Evolutionary conservation across 148 eudicot species (phyloP), one percentile per base, ranked within the genome.

Genomic region (Rhododendron mucronatum): DNA sequence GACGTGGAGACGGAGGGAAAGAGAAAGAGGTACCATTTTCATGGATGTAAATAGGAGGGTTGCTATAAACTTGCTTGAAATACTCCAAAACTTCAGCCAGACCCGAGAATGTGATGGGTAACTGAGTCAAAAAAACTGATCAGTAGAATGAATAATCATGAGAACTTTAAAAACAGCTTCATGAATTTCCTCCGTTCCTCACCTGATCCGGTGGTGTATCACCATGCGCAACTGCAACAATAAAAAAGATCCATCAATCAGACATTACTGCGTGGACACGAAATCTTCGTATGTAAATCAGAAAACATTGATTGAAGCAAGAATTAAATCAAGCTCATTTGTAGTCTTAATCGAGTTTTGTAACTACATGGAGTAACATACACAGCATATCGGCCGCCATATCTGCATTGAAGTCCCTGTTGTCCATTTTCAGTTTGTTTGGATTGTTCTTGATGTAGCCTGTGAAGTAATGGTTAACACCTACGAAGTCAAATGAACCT

Each of bases 401-500:
- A 57, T 95, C 98, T 0, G 88, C 92, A 28, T 13, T 12, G 39
- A 81, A 84, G 80, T 92, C 96, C 82, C 93, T 89, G 55, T 50
- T 73, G 18, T 89, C 45, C 57, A n/a, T 51, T 80, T 86, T 30
- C 30, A 88, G 87, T 30, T 26, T 57, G 82, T 18, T 81, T 18
- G 95, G 88, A 28, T 88, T 85, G 87, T 95, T 88, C 85, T 92
- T 90, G 78, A 86, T 50, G 7, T 65, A 12, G 0, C 83, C 0
- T 0, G 82, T 79, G 18, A 59, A 1, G 65, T 93, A 93, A 71
- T 93, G 93, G 87, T 95, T 95, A 51, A 94, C 6, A 37, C 94
- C 98, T 30, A 93, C 37, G 39, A 95, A 95, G 88, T 94, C 96
- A 55, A 89, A 84, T 59, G 95, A 88, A 10, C 94, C 94, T 88